These are phyloP conservation scores for Pelargonium myrrhifolium DNA, from an alignment of 441 rosid species.

Conservation along the genomic window DNA sequence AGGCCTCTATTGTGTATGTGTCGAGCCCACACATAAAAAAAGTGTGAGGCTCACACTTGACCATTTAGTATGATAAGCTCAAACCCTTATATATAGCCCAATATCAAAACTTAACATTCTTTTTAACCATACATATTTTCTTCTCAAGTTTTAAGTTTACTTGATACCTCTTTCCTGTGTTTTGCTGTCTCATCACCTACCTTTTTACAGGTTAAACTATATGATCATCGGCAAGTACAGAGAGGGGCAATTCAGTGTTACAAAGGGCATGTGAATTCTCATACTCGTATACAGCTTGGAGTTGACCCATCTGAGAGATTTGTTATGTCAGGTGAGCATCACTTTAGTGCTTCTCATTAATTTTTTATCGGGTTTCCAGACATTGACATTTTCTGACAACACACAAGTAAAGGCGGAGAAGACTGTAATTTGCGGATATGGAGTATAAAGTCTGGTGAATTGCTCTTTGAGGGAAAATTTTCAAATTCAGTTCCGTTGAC, in stretches of 20 bases:
- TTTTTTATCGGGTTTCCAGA: background rate
- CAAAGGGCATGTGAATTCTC: constrained; percentile 75
- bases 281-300: constrained; percentile 56
- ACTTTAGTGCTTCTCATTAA: constrained; percentile 8
- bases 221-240: constrained; percentile 68
- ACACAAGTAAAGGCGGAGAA: constrained; percentile 53
- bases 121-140: too few relatives aligned
- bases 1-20: too few relatives aligned
- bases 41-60: too few relatives aligned
- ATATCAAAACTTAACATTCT: too few relatives aligned
- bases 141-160: too few relatives aligned
- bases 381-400: constrained; percentile 10
- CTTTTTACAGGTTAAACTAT: constrained; percentile 54
- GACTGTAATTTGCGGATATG: constrained; percentile 67
- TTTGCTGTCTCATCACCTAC: too few relatives aligned
- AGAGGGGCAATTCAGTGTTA: constrained; percentile 70
- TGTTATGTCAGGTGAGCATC: constrained; percentile 60
- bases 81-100: too few relatives aligned
- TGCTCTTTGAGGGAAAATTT: constrained; percentile 51
- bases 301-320: constrained; percentile 72
- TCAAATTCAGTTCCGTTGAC: constrained; percentile 41
- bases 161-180: too few relatives aligned
- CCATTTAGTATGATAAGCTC: too few relatives aligned
- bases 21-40: too few relatives aligned
- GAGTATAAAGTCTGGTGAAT: constrained; percentile 76